These are phyloP conservation scores for Coemansia sp. DNA, from an alignment of 192 early-diverging fungal genomes.

Conservation along the genomic window DNA sequence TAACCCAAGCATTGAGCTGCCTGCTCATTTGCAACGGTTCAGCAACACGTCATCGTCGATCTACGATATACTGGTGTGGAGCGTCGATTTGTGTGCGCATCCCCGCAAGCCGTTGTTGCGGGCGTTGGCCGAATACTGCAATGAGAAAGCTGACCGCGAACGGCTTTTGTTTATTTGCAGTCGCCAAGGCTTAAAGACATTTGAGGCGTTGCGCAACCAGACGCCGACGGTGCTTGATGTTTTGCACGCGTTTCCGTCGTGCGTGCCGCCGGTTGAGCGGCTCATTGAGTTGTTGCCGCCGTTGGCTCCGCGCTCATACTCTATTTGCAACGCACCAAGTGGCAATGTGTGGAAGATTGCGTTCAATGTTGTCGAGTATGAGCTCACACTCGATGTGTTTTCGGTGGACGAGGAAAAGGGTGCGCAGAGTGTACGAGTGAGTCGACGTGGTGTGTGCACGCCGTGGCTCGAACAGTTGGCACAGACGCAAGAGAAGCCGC, in stretches of 20 bases:
- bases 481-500: not conserved
- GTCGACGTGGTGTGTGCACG: slow-evolving; percentile 71
- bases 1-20: slow-evolving; percentile 45
- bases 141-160: slow-evolving; percentile 68
- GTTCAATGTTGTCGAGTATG: slow-evolving; percentile 85
- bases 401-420: slow-evolving; percentile 17
- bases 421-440: slow-evolving; percentile 12
- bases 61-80: slow-evolving; percentile 69
- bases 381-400: slow-evolving; percentile 43
- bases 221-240: slow-evolving; percentile 78
- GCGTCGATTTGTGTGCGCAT: slow-evolving; percentile 69
- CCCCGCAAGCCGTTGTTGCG: slow-evolving; percentile 84
- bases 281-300: slow-evolving; percentile 78
- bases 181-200: slow-evolving; percentile 68
- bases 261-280: slow-evolving; percentile 61
- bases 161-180: slow-evolving; percentile 77
- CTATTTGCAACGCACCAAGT: slow-evolving; percentile 68
- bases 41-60: slow-evolving; percentile 36
- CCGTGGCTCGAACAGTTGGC: slow-evolving; percentile 76
- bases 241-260: slow-evolving; percentile 75
- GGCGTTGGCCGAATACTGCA: slow-evolving; percentile 76
- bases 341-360: slow-evolving; percentile 61
- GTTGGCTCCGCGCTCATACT: slow-evolving; percentile 86
- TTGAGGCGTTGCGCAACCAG: slow-evolving; percentile 67
- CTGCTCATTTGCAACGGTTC: slow-evolving; percentile 30